Percentiles rank a stretch among this genome's conserved stretches.
Conservation (phyloP, 1,139 yeast genomes). For the Blastobotrys malaysiensis region DNA sequence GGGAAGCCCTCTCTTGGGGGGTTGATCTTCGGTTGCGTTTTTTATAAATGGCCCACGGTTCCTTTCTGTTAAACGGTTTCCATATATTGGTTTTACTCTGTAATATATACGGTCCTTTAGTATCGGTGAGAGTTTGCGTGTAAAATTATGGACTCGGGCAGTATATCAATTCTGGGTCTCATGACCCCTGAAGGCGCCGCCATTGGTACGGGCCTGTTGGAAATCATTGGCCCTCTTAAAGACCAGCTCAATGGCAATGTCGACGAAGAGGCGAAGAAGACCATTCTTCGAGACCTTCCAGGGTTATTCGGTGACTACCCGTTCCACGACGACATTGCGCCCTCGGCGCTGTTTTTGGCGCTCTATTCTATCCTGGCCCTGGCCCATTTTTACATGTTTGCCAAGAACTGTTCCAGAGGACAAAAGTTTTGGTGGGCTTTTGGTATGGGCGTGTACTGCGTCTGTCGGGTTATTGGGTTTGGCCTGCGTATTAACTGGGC, state of each 20-base stretch:
- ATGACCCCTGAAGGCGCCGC: conserved; percentile 21
- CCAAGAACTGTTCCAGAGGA: conserved; percentile 50
- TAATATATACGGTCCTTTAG: too few species aligned
- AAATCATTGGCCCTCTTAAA: conserved; percentile 8
- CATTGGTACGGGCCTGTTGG: conserved; percentile 19
- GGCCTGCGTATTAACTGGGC: conserved; percentile 59
- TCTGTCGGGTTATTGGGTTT: conserved; percentile 55
- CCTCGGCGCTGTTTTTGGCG: conserved; percentile 54
- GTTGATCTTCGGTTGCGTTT: background rate
- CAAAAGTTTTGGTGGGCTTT: conserved; percentile 59
- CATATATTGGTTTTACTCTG: too few species aligned
- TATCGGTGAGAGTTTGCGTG: too few species aligned
- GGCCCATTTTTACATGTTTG: conserved; percentile 47
- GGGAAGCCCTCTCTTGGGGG: background rate
- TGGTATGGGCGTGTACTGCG: conserved; percentile 50
- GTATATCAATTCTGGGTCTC: conserved; percentile 16
- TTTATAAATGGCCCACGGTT: background rate
- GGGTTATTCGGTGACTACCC: conserved; percentile 69
- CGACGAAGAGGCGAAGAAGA: conserved; percentile 7
- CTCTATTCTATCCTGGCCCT: conserved; percentile 47
- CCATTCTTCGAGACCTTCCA: conserved; percentile 34
- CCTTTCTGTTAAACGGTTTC: too few species aligned
- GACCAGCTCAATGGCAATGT: conserved; percentile 9
- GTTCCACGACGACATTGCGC: conserved; percentile 49
- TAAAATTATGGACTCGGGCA: background rate